These are phyloP conservation scores for Malus orientalis DNA, from an alignment of 306 rosid genomes.

Conservation along the genomic window DNA sequence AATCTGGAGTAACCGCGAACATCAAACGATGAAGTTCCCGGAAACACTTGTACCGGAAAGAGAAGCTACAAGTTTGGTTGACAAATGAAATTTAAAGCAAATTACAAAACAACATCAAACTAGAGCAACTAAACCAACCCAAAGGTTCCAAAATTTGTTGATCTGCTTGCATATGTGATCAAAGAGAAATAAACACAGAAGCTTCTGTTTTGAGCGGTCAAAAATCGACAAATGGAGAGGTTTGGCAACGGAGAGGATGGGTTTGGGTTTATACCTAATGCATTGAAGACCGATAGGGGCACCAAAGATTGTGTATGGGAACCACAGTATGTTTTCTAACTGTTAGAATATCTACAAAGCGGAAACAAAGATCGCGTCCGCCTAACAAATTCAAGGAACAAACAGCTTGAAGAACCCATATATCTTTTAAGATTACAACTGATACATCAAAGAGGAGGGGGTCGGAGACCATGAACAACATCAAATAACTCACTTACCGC, in stretches of 20 bases:
- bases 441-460: constrained; percentile 28
- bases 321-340: constrained; percentile 27
- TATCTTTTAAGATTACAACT: constrained; percentile 22
- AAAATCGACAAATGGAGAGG: constrained; percentile 8
- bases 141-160: too few relatives aligned
- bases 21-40: not conserved
- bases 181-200: not conserved
- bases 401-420: constrained; percentile 26
- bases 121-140: not conserved
- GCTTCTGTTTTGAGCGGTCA: constrained; percentile 4
- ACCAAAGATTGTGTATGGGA: constrained; percentile 25
- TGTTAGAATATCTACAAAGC: constrained; percentile 40
- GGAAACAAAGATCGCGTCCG: constrained; percentile 24
- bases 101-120: not conserved
- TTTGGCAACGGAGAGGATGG: not conserved
- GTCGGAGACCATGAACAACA: constrained; percentile 33
- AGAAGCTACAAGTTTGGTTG: not conserved
- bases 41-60: too few relatives aligned
- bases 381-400: constrained; percentile 31
- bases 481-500: constrained; percentile 43
- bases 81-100: not conserved
- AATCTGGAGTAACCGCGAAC: not conserved
- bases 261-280: constrained; percentile 21
- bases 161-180: not conserved
- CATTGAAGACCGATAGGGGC: constrained; percentile 26